phyloP scores from a whole-genome alignment of 164 flowering plant species.

The Stephania cephalantha region DNA sequence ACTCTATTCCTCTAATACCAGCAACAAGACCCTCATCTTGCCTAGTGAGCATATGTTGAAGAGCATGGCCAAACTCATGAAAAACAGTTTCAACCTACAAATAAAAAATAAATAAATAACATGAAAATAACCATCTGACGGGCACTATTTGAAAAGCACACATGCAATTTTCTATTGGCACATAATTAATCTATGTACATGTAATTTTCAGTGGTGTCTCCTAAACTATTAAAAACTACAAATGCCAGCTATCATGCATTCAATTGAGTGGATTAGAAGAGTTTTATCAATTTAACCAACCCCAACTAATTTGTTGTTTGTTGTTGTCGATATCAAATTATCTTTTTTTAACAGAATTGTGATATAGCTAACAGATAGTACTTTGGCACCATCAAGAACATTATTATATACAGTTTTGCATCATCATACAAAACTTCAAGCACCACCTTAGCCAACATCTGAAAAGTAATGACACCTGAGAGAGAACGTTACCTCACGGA shows the following conservation, averaged over 20 bases:
- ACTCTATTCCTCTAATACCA: slow-evolving; percentile 87
- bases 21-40: slow-evolving; percentile 94
- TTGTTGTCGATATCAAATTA: no score
- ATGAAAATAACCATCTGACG: neutral
- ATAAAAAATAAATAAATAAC: neutral
- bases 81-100: slow-evolving; percentile 95
- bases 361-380: no score
- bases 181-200: neutral
- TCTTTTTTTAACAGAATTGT: no score
- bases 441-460: neutral
- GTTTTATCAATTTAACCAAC: no score
- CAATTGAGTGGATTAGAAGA: no score
- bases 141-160: no score
- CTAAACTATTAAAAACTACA: neutral
- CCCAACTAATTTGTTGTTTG: no score
- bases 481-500: slow-evolving; percentile 63
- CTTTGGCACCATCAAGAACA: neutral
- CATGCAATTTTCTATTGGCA: neutral
- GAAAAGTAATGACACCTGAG: neutral
- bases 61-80: slow-evolving; percentile 99
- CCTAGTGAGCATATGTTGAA: slow-evolving; percentile 97
- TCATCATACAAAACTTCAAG: neutral
- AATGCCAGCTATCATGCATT: neutral
- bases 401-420: neutral
- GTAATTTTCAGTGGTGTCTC: neutral